These are phyloP conservation scores for Aspergillus wentii DNA, from an alignment of 495 filamentous ascomycete species.

Conservation along the genomic window DNA sequence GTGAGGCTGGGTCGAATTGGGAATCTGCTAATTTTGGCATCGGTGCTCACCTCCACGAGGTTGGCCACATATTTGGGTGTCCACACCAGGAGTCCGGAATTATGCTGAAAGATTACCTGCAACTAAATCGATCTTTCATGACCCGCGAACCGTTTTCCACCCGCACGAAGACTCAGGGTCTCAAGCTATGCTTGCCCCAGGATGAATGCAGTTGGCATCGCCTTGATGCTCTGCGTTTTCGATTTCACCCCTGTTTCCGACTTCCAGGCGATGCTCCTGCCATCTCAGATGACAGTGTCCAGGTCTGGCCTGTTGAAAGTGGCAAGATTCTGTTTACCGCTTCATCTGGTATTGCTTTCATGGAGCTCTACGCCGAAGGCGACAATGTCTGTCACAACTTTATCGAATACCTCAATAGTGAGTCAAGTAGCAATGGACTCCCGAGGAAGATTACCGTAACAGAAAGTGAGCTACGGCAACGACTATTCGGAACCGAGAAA, in stretches of 20 bases:
- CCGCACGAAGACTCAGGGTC: slow-evolving; percentile 72
- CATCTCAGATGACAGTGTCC: slow-evolving; percentile 70
- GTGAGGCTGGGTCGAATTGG: slow-evolving; percentile 83
- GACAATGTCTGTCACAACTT: slow-evolving; percentile 71
- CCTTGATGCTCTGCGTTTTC: slow-evolving; percentile 80
- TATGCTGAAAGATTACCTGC: slow-evolving; percentile 84
- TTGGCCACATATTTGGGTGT: slow-evolving; percentile 80
- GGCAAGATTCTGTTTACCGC: slow-evolving; percentile 78
- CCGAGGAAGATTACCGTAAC: slow-evolving; percentile 68
- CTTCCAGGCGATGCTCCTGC: slow-evolving; percentile 69
- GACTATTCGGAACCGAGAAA: slow-evolving; percentile 57
- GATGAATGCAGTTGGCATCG: slow-evolving; percentile 89
- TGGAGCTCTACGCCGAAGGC: slow-evolving; percentile 74
- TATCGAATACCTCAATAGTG: slow-evolving; percentile 69
- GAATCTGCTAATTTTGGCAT: slow-evolving; percentile 89
- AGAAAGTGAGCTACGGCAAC: slow-evolving; percentile 68
- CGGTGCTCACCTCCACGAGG: slow-evolving; percentile 85
- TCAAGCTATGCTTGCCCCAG: slow-evolving; percentile 61
- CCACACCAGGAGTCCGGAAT: slow-evolving; percentile 83
- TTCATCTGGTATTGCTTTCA: slow-evolving; percentile 69
- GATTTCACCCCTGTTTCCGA: slow-evolving; percentile 85
- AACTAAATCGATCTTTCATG: slow-evolving; percentile 76
- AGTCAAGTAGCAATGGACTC: slow-evolving; percentile 52
- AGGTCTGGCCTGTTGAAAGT: slow-evolving; percentile 82
- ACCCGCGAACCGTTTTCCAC: slow-evolving; percentile 77